Percentiles rank a stretch among this genome's conserved stretches.
phyloP scores from a whole-genome alignment of 441 rosid species.

The Erysimum cheiri region DNA sequence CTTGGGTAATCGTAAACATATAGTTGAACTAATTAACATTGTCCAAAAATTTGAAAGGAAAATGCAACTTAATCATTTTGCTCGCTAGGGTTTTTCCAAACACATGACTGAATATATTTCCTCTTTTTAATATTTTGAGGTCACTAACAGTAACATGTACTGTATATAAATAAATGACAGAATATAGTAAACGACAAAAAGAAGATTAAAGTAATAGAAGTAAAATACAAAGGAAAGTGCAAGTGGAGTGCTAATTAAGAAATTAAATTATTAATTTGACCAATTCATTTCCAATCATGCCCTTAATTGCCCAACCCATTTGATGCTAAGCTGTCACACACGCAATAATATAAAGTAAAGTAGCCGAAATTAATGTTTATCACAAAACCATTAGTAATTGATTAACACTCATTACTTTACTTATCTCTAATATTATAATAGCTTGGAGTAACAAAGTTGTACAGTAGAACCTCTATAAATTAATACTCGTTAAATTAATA shows the following conservation, averaged over 20 bases:
- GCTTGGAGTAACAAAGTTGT: constrained; percentile 7
- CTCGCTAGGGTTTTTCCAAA: constrained; percentile 33
- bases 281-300: constrained; percentile 28
- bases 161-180: background rate
- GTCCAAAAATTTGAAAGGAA: background rate
- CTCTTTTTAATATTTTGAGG: constrained; percentile 27
- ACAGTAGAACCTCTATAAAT: no score
- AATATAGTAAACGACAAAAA: constrained; percentile 39
- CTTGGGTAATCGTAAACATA: no score
- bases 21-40: background rate
- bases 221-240: constrained; percentile 38
- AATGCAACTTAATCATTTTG: constrained; percentile 5
- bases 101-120: constrained; percentile 29
- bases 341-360: constrained; percentile 42
- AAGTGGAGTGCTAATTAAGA: constrained; percentile 45
- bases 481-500: no score
- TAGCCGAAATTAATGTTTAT: constrained; percentile 31
- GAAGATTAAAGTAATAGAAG: constrained; percentile 33
- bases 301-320: constrained; percentile 41
- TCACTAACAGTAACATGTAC: constrained; percentile 29
- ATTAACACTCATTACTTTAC: constrained; percentile 24
- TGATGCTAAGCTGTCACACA: constrained; percentile 47
- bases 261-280: constrained; percentile 33
- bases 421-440: constrained; percentile 1
- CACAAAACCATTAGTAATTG: constrained; percentile 7